Percentiles rank a stretch among this genome's conserved stretches.
Evolutionary conservation across 2,329 filamentous ascomycete genomes (phyloP).

Genomic region (Fusarium siculi): DNA sequence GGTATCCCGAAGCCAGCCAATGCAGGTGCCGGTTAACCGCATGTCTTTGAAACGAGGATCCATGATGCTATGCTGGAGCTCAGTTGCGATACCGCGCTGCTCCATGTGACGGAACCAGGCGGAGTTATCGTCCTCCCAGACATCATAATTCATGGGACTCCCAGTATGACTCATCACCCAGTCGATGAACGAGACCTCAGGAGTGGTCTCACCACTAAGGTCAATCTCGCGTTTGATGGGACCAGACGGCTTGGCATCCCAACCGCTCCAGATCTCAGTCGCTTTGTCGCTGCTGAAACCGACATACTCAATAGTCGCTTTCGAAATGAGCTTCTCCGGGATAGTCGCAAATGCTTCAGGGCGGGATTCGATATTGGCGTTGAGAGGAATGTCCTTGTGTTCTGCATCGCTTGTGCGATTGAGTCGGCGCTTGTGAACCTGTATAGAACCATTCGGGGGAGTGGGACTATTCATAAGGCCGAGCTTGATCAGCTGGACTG

Average conservation of each 20-base stretch:
- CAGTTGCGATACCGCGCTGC: background rate
- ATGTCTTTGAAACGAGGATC: background rate
- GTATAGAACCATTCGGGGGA: background rate
- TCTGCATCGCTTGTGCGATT: background rate
- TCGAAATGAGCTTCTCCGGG: background rate
- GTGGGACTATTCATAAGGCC: too few relatives aligned
- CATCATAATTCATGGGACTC: background rate
- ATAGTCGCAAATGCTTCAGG: background rate
- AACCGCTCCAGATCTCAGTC: background rate
- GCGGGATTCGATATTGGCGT: background rate
- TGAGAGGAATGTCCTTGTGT: background rate
- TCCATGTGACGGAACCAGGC: background rate
- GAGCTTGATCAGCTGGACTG: too few relatives aligned
- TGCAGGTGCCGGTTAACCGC: background rate
- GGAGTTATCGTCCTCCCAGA: background rate
- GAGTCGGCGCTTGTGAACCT: background rate
- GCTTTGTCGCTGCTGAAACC: background rate
- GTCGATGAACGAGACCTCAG: background rate
- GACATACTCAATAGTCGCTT: background rate
- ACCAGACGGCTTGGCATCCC: background rate
- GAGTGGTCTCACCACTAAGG: accelerated
- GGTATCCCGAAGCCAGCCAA: background rate
- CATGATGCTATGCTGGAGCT: background rate
- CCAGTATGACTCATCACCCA: background rate
- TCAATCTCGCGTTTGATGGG: background rate